Conservation (phyloP, 1,284 basidiomycete species). For the Chalciporus piperatoides region DNA sequence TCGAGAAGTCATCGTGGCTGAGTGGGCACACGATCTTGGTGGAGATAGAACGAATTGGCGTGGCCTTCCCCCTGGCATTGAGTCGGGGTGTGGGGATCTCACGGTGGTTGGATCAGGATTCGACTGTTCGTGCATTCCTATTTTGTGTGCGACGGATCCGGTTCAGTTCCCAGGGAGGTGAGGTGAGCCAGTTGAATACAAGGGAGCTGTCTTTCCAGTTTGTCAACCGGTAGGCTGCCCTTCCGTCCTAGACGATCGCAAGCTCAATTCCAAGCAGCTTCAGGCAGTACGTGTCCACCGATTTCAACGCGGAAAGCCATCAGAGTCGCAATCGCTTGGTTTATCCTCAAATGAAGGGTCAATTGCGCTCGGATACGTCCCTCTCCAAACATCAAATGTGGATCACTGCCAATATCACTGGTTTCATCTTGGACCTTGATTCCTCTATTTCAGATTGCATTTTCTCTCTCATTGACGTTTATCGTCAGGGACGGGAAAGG, state of each 20-base stretch:
- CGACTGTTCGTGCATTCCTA: slow-evolving; percentile 72
- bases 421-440: slow-evolving; percentile 84
- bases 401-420: slow-evolving; percentile 74
- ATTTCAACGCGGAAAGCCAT: slow-evolving; percentile 74
- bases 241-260: background rate
- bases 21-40: slow-evolving; percentile 64
- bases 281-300: slow-evolving; percentile 61
- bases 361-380: slow-evolving; percentile 58
- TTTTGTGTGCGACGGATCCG: slow-evolving; percentile 74
- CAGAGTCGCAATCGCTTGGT: slow-evolving; percentile 70
- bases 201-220: slow-evolving; percentile 80
- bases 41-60: slow-evolving; percentile 67
- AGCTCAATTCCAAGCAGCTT: slow-evolving; percentile 50
- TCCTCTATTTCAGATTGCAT: slow-evolving; percentile 77
- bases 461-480: slow-evolving; percentile 82
- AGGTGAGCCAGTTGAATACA: slow-evolving; percentile 75
- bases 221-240: slow-evolving; percentile 56
- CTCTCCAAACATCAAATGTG: slow-evolving; percentile 54
- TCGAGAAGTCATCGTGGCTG: slow-evolving; percentile 55
- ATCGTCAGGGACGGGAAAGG: slow-evolving; percentile 75
- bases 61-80: slow-evolving; percentile 77
- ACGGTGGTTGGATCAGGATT: slow-evolving; percentile 37
- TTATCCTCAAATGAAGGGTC: slow-evolving; percentile 78
- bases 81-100: slow-evolving; percentile 51
- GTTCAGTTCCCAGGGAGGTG: slow-evolving; percentile 71